These are phyloP conservation scores for Pseudogymnoascus sp. DNA, from an alignment of 2,329 filamentous ascomycete genomes.

Conservation along the genomic window DNA sequence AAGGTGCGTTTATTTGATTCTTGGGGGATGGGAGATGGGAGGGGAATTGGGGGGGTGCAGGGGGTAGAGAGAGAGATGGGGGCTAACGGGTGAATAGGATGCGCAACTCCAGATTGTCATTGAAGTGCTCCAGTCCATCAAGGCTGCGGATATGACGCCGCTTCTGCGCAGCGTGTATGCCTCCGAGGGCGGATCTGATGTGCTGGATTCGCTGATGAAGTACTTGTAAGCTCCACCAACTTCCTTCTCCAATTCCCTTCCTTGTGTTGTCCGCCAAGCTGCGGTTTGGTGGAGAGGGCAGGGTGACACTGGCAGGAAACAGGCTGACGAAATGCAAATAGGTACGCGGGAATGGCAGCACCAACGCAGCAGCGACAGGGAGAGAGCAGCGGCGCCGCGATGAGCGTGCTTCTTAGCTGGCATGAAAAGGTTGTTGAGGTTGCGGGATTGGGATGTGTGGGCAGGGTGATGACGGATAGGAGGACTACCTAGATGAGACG, in stretches of 20 bases:
- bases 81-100: slow-evolving; percentile 46
- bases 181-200: slow-evolving; percentile 71
- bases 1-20: slow-evolving; percentile 39
- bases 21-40: neutral
- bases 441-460: slow-evolving; percentile 83
- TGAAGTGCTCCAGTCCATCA: slow-evolving; percentile 92
- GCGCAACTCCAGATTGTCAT: slow-evolving; percentile 79
- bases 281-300: no score
- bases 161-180: slow-evolving; percentile 75
- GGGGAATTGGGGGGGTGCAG: neutral
- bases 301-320: neutral
- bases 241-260: neutral
- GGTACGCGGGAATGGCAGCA: slow-evolving; percentile 10
- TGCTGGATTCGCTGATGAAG: slow-evolving; percentile 92
- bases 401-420: slow-evolving; percentile 97
- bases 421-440: slow-evolving; percentile 98
- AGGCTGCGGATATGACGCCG: slow-evolving; percentile 89
- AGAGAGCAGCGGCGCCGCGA: slow-evolving; percentile 72
- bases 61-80: neutral
- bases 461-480: slow-evolving; percentile 92
- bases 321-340: neutral
- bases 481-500: slow-evolving; percentile 59
- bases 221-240: slow-evolving; percentile 63
- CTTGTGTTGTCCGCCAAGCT: no score
- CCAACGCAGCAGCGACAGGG: slow-evolving; percentile 35